Percentiles rank a stretch among this genome's conserved stretches.
phyloP scores from a whole-genome alignment of 108 stramenopile genomes.

The Cyclotella baltica region DNA sequence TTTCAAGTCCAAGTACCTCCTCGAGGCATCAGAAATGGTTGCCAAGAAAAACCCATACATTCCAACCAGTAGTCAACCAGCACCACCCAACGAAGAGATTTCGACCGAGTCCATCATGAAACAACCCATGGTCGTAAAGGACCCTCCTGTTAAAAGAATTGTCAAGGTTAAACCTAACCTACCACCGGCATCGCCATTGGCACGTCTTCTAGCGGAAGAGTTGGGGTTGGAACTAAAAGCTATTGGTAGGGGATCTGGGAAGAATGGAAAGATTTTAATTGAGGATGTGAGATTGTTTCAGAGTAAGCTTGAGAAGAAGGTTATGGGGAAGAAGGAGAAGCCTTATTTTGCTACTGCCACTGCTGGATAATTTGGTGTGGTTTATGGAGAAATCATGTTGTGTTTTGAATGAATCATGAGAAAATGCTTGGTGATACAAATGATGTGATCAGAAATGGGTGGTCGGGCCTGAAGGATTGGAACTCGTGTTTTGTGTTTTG shows the following conservation, averaged over 20 bases:
- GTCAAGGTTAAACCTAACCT: neutral
- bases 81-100: slow-evolving; percentile 2
- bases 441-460: too few relatives aligned
- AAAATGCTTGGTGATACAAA: too few relatives aligned
- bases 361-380: too few relatives aligned
- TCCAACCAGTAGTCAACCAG: neutral
- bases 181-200: slow-evolving; percentile 25
- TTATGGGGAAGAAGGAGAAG: neutral
- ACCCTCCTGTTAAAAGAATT: neutral
- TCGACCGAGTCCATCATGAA: neutral
- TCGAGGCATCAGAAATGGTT: slow-evolving; percentile 7
- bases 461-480: too few relatives aligned
- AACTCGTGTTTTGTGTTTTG: too few relatives aligned
- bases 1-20: slow-evolving; percentile 2
- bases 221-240: slow-evolving; percentile 16
- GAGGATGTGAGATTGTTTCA: slow-evolving; percentile 32
- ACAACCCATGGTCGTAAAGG: slow-evolving; percentile 1
- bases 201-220: slow-evolving; percentile 33
- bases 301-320: slow-evolving; percentile 12
- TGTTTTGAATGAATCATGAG: too few relatives aligned
- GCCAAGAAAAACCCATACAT: neutral
- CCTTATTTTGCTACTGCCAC: slow-evolving; percentile 34
- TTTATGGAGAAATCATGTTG: too few relatives aligned
- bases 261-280: slow-evolving; percentile 43
- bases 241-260: slow-evolving; percentile 33